Base-by-base conservation (phyloP, 2,329 filamentous ascomycete genomes). In the Thelonectria rubi region DNA sequence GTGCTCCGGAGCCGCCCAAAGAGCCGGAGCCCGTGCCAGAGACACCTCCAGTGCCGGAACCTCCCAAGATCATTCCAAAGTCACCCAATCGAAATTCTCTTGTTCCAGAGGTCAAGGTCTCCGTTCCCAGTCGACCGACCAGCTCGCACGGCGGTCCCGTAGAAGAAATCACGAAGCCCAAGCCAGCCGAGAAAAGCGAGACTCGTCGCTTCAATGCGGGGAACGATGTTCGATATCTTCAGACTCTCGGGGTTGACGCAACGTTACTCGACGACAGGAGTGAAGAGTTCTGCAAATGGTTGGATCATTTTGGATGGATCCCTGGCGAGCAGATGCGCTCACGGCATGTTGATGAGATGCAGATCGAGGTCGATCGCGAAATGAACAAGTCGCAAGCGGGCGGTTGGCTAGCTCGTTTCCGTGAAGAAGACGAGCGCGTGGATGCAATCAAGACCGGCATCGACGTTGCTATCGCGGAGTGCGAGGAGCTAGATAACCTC, bases 401-500 rank as follows among this genome's bases (percentile, higher is more conserved):
- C 58, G 94, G 92, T 63, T 98, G 94, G 94, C 83, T 98, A 49
- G 90, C 91, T 52, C 90, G 94, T 62, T 85, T 90, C 66, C 82
- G 94, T 67, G 91, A 95, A 67, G 93, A 97, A 71, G 94, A 98
- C 74, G 93, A 95, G 64, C 88, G 94, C 60, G 91, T 97, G 2
- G 90, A 93, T 60, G 91, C 91, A 24, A 92, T 99, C 68, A 93
- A 94, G 70, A 86, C 82, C 59, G 88, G 97, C 56, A 89, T 99
- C 56, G 94, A 99, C 73, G 85, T 90, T 65, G 91, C 93, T n/a
- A 93, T 99, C 70, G 86, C 89, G 18, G 95, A 99, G 78, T 98
- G 95, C 72, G 96, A 99, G 70, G 94, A 98, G 79, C 82, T 99
- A 60, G 95, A 99, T 75, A 96, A 96, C 62, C 83, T 99, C 40